Evolutionary conservation across 2,329 filamentous ascomycete species (phyloP).

Genomic region (Aureobasidium sp.): DNA sequence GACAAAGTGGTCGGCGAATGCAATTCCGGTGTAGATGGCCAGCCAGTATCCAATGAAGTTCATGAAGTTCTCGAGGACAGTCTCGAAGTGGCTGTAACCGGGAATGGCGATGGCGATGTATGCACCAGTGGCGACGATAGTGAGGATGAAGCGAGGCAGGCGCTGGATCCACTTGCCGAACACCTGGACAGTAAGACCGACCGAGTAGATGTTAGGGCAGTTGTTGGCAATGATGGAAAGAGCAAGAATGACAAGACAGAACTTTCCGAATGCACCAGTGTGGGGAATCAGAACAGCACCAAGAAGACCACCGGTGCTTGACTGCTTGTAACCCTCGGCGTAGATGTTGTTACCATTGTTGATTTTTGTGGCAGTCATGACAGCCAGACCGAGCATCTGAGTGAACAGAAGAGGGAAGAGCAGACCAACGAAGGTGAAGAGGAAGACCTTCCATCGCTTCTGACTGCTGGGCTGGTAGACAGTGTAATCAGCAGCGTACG

Average conservation of each 20-base stretch:
- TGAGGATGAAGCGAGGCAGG: constrained; percentile 62
- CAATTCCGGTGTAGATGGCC: constrained; percentile 61
- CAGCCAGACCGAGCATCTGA: constrained; percentile 62
- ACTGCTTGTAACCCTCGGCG: constrained; percentile 43
- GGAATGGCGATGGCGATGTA: constrained; percentile 64
- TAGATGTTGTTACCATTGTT: constrained; percentile 50
- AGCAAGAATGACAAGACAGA: constrained; percentile 47
- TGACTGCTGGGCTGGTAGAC: constrained; percentile 63
- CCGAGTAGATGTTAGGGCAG: constrained; percentile 52
- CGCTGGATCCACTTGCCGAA: constrained; percentile 49
- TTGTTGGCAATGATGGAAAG: constrained; percentile 38
- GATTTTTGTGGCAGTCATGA: constrained; percentile 55
- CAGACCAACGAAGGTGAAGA: constrained; percentile 60
- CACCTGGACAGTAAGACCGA: constrained; percentile 57
- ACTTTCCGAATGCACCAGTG: constrained; percentile 61
- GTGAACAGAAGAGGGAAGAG: constrained; percentile 65
- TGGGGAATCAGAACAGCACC: constrained; percentile 55
- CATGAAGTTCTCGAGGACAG: constrained; percentile 57
- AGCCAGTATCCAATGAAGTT: constrained; percentile 57
- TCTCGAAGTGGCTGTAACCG: constrained; percentile 57
- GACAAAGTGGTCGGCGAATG: constrained; percentile 58
- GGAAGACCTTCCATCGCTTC: constrained; percentile 55
- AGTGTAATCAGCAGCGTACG: constrained; percentile 69
- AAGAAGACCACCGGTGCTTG: constrained; percentile 59
- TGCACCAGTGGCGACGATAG: constrained; percentile 50